These are phyloP conservation scores for Glaciozyma antarctica DNA, from an alignment of 768 basidiomycete genomes.

Conservation along the genomic window DNA sequence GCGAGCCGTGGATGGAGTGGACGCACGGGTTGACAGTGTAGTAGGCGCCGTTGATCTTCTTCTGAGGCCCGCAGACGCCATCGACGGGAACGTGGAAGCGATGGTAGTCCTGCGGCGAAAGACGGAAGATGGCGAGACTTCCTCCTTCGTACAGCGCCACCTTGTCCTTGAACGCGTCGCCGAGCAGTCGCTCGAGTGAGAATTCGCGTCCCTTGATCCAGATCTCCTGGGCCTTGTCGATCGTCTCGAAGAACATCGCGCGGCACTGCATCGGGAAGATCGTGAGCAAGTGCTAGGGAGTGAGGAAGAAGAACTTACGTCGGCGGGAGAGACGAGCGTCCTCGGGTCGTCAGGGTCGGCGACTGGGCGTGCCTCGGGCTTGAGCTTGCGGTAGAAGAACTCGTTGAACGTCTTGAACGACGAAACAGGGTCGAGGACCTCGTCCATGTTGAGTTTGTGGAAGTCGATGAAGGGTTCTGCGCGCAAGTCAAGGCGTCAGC, in stretches of 20 bases:
- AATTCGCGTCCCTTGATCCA: constrained; percentile 99
- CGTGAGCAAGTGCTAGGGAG: too few relatives aligned
- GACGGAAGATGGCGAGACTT: constrained; percentile 74
- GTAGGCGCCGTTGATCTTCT: constrained; percentile 77
- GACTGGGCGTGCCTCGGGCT: constrained; percentile 65
- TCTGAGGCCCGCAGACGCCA: constrained; percentile 71
- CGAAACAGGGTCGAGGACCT: constrained; percentile 47
- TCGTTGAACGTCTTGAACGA: constrained; percentile 75
- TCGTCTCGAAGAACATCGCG: constrained; percentile 84
- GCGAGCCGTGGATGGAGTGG: background rate
- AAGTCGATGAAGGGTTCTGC: constrained; percentile 71
- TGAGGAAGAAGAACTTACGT: constrained; percentile 37
- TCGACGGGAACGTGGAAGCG: constrained; percentile 79
- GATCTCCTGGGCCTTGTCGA: constrained; percentile 70
- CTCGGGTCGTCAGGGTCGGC: constrained; percentile 63
- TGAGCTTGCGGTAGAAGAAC: constrained; percentile 60
- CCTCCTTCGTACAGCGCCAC: constrained; percentile 67
- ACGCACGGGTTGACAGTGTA: constrained; percentile 76
- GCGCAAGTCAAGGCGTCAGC: too few relatives aligned
- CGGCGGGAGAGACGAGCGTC: constrained; percentile 77
- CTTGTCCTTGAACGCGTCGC: constrained; percentile 62
- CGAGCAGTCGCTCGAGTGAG: constrained; percentile 65
- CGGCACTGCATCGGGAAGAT: constrained; percentile 51
- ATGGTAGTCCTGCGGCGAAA: constrained; percentile 86
- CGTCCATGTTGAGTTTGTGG: constrained; percentile 69